phyloP scores from a whole-genome alignment of 2,329 filamentous ascomycete genomes.

The Zymoseptoria tritici region DNA sequence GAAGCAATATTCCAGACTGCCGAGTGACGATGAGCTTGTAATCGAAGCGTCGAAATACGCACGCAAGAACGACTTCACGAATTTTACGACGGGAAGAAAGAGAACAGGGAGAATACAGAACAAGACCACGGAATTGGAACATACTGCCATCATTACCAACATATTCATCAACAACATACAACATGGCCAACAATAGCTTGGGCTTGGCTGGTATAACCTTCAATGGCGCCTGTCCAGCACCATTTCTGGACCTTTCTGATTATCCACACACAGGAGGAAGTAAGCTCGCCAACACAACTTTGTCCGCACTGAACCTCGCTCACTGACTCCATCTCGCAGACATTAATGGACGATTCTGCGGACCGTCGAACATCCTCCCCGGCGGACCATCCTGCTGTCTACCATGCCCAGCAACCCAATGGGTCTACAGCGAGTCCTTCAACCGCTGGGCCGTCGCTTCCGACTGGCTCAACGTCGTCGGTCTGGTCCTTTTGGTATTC shows the following conservation, averaged over 20 bases:
- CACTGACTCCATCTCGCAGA: constrained; percentile 38
- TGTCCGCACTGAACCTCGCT: background rate
- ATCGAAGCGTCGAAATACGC: background rate
- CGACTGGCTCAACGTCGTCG: constrained; percentile 76
- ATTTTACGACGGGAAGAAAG: background rate
- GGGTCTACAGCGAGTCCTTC: constrained; percentile 56
- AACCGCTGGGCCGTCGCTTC: constrained; percentile 54
- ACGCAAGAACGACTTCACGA: background rate
- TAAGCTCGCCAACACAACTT: constrained; percentile 39
- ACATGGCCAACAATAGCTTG: background rate
- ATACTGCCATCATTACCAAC: background rate
- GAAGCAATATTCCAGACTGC: background rate
- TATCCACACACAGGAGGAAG: constrained; percentile 60
- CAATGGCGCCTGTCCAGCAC: constrained; percentile 53
- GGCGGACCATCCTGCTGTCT: constrained; percentile 65
- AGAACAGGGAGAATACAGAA: background rate
- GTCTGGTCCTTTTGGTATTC: constrained; percentile 65
- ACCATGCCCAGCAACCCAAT: constrained; percentile 81
- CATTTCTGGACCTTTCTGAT: constrained; percentile 58
- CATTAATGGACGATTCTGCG: constrained; percentile 51
- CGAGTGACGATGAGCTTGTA: background rate
- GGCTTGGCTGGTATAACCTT: background rate
- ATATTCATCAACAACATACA: background rate
- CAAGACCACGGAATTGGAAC: background rate
- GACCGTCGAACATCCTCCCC: constrained; percentile 36